A percentile compares a stretch with the other conserved stretches of the same genome.
phyloP scores from a whole-genome alignment of 1,139 yeast genomes.

The Geotrichum macrosporum region DNA sequence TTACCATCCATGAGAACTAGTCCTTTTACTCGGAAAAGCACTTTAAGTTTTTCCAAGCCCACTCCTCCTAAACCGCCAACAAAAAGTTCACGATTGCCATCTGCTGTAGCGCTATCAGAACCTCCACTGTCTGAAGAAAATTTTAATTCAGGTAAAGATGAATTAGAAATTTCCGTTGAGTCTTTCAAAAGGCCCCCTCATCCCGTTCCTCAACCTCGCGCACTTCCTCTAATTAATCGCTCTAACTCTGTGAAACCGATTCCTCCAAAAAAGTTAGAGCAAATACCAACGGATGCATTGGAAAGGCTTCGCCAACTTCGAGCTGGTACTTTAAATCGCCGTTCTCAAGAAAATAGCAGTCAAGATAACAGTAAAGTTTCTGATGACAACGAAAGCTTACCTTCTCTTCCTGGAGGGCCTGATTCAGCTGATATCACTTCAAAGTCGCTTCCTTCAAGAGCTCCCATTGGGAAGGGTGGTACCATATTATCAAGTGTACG shows the following conservation, averaged over 20 bases:
- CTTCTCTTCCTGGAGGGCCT: slow-evolving; percentile 9
- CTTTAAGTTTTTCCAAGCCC: slow-evolving; percentile 6
- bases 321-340: slow-evolving; percentile 22
- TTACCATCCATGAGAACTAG: neutral
- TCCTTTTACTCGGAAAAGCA: neutral
- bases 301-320: slow-evolving; percentile 29
- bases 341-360: neutral
- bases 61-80: slow-evolving; percentile 15
- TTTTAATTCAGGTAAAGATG: neutral
- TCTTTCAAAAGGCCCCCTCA: neutral
- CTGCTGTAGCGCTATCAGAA: slow-evolving; percentile 4
- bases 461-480: slow-evolving; percentile 2
- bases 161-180: neutral
- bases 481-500: slow-evolving; percentile 1
- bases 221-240: slow-evolving; percentile 1
- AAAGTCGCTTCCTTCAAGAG: slow-evolving; percentile 9
- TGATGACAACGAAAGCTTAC: slow-evolving; percentile 1
- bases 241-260: slow-evolving; percentile 14
- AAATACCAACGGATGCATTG: slow-evolving; percentile 24
- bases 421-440: slow-evolving; percentile 5
- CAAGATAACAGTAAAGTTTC: neutral
- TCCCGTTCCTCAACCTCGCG: slow-evolving; percentile 2
- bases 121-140: slow-evolving; percentile 5
- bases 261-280: slow-evolving; percentile 16
- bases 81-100: slow-evolving; percentile 1